Evolutionary conservation across 768 basidiomycete species (phyloP).

Genomic region (Auricularia cornea): DNA sequence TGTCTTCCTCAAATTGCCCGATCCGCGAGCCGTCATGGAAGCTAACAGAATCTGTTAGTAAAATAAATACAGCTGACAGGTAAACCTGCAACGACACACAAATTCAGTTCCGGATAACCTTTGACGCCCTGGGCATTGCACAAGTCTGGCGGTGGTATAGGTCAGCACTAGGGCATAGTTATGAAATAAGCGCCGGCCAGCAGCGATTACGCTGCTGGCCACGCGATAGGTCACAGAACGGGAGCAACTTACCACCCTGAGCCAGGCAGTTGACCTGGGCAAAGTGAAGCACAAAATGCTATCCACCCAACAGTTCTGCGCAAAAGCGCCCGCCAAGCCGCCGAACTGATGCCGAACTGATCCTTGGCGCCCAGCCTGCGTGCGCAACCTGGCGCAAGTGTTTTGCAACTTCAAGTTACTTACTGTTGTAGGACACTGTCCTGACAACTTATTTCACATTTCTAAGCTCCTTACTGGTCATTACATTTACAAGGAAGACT

Average conservation of each 20-base stretch:
- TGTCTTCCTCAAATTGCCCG: conserved; percentile 45
- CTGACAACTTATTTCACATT: too few relatives aligned
- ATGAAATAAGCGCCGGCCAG: not conserved
- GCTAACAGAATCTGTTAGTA: conserved; percentile 8
- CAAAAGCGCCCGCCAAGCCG: too few relatives aligned
- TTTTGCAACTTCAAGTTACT: too few relatives aligned
- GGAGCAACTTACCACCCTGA: conserved; percentile 62
- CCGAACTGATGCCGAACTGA: too few relatives aligned
- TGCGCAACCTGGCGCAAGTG: too few relatives aligned
- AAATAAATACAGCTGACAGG: too few relatives aligned
- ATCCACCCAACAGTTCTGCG: too few relatives aligned
- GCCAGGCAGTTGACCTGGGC: conserved; percentile 78
- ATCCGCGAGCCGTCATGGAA: conserved; percentile 51
- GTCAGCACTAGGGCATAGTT: not conserved
- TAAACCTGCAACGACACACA: conserved; percentile 50
- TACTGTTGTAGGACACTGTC: too few relatives aligned
- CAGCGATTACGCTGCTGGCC: not conserved
- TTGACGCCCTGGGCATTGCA: conserved; percentile 60
- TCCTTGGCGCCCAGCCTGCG: too few relatives aligned
- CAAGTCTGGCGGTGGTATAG: conserved; percentile 47
- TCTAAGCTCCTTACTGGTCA: too few relatives aligned
- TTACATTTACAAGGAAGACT: too few relatives aligned
- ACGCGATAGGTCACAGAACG: not conserved
- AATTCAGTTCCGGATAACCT: conserved; percentile 68
- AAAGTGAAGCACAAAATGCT: too few relatives aligned